Conservation (phyloP, 768 basidiomycete species). For the Amanita phalloides region DNA sequence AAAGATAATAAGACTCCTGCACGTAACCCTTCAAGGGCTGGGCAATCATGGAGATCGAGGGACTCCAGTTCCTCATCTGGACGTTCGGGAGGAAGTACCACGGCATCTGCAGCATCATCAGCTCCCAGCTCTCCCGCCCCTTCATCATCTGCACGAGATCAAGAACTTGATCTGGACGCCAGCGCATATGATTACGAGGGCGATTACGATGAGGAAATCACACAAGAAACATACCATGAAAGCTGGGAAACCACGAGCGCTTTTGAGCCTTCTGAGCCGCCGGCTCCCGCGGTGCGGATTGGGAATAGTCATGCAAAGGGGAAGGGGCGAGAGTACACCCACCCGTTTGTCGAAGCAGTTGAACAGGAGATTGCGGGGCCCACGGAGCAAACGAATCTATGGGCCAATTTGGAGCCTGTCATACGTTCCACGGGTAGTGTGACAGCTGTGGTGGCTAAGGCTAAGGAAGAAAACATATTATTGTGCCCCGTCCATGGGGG, state of each 20-base stretch:
- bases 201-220: constrained; percentile 1
- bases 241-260: background rate
- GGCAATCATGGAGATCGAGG: background rate
- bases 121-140: background rate
- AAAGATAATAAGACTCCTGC: background rate
- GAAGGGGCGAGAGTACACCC: background rate
- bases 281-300: background rate
- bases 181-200: background rate
- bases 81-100: background rate
- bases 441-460: background rate
- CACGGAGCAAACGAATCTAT: background rate
- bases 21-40: background rate
- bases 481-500: background rate
- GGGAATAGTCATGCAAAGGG: background rate
- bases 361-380: background rate
- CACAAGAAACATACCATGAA: background rate
- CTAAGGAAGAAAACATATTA: background rate
- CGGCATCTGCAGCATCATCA: background rate
- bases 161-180: background rate
- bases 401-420: background rate
- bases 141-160: background rate
- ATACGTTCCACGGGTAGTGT: background rate
- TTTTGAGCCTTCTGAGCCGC: background rate
- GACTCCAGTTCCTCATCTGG: background rate
- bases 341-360: background rate